Evolutionary conservation across 345 rosid species (phyloP).

Genomic region (Pseudoturritis turrita): DNA sequence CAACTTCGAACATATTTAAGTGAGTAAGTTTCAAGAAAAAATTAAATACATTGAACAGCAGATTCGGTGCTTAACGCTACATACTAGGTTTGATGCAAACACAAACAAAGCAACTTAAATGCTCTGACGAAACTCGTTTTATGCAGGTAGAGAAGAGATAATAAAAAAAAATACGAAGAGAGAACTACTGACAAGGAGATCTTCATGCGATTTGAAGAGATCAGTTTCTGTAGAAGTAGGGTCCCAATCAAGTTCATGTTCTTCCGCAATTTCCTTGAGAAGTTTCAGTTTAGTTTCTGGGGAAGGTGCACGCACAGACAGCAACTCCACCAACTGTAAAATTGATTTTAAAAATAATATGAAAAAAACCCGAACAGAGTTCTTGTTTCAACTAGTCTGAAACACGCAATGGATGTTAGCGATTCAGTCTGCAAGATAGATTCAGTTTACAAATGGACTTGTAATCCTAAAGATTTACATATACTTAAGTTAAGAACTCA

Average conservation of each 20-base stretch:
- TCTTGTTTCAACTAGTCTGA: background rate
- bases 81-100: background rate
- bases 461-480: background rate
- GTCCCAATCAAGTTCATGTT: slow-evolving; percentile 91
- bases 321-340: slow-evolving; percentile 76
- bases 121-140: background rate
- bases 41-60: background rate
- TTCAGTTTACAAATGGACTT: background rate
- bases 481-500: background rate
- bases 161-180: background rate
- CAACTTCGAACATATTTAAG: background rate
- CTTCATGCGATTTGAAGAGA: slow-evolving; percentile 78
- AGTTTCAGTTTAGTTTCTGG: slow-evolving; percentile 76
- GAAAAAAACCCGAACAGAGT: background rate
- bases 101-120: background rate
- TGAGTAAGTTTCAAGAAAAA: background rate
- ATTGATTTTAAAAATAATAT: background rate
- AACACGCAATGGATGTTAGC: background rate
- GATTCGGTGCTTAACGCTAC: background rate
- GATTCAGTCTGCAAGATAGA: background rate
- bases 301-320: slow-evolving; percentile 85
- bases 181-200: slow-evolving; percentile 65
- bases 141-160: background rate
- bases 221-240: slow-evolving; percentile 81
- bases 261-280: slow-evolving; percentile 94